phyloP scores from a whole-genome alignment of 2,329 filamentous ascomycete species.

The Lecanicillium sp. region DNA sequence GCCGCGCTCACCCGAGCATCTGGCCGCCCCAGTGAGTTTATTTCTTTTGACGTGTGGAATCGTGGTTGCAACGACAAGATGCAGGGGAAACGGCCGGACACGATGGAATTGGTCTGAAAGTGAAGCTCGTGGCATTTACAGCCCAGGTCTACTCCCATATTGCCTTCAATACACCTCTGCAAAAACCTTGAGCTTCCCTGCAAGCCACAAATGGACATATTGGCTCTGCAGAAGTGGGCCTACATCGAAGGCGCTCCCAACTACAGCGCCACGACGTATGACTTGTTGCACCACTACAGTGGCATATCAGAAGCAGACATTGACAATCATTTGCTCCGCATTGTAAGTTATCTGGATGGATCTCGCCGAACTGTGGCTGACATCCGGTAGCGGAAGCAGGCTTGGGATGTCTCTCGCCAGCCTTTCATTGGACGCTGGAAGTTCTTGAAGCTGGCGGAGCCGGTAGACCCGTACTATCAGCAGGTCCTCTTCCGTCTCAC shows the following conservation, averaged over 20 bases:
- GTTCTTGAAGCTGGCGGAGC: slow-evolving; percentile 39
- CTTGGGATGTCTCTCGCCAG: slow-evolving; percentile 39
- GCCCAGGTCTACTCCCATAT: neutral
- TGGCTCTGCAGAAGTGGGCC: slow-evolving; percentile 30
- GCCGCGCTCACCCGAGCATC: neutral
- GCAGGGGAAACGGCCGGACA: neutral
- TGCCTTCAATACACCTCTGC: neutral
- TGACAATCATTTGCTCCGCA: slow-evolving; percentile 29
- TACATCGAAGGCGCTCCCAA: slow-evolving; percentile 32
- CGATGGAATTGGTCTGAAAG: neutral
- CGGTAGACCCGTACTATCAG: slow-evolving; percentile 36
- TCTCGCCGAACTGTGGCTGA: slow-evolving; percentile 11
- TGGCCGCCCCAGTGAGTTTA: neutral
- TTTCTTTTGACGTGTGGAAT: neutral
- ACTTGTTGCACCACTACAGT: slow-evolving; percentile 34
- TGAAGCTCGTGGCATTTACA: neutral
- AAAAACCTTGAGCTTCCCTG: neutral
- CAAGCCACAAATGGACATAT: slow-evolving; percentile 28
- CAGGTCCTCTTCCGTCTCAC: slow-evolving; percentile 37
- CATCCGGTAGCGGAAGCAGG: slow-evolving; percentile 35
- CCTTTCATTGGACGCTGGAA: slow-evolving; percentile 45
- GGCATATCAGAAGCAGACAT: slow-evolving; percentile 29
- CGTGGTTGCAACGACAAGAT: neutral
- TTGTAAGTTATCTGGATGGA: slow-evolving; percentile 24
- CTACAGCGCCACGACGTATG: slow-evolving; percentile 30